A percentile compares a stretch with the other conserved stretches of the same genome.
phyloP scores from a whole-genome alignment of 1,284 basidiomycete genomes.

The Ceratobasidium papillatum region DNA sequence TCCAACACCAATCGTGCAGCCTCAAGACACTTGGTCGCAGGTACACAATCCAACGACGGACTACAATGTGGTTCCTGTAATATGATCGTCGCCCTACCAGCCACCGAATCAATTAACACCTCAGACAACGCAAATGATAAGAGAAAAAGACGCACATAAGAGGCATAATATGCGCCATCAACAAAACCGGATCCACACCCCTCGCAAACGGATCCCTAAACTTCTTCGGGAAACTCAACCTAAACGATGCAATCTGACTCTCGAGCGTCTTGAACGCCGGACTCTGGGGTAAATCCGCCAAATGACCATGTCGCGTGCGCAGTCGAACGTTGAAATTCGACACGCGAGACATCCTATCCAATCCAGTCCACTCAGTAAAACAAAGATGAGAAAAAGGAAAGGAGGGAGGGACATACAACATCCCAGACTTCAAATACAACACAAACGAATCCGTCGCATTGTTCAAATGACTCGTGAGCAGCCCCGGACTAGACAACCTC shows the following conservation, averaged over 20 bases:
- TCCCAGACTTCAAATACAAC: constrained; percentile 12
- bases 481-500: constrained; percentile 12
- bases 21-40: constrained; percentile 7
- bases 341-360: constrained; percentile 12
- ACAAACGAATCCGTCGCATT: constrained; percentile 27
- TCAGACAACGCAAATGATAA: no score
- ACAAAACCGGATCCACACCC: constrained; percentile 22
- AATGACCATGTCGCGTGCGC: constrained; percentile 13
- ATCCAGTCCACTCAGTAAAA: neutral
- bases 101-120: neutral
- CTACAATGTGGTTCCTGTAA: constrained; percentile 26
- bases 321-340: constrained; percentile 34
- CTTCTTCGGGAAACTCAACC: constrained; percentile 25
- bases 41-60: constrained; percentile 7
- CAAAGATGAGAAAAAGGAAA: neutral
- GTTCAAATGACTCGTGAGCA: constrained; percentile 15
- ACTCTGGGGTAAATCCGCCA: constrained; percentile 4
- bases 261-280: constrained; percentile 38
- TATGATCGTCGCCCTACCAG: constrained; percentile 27
- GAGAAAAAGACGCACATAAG: constrained; percentile 17
- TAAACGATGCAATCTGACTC: constrained; percentile 27
- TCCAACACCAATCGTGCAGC: constrained; percentile 16
- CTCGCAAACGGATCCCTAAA: constrained; percentile 23
- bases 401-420: constrained; percentile 6
- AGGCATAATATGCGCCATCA: constrained; percentile 25